Percentiles rank a stretch among this genome's conserved stretches.
Evolutionary conservation across 1,284 basidiomycete species (phyloP).

Genomic region (Austroboletus niveus): DNA sequence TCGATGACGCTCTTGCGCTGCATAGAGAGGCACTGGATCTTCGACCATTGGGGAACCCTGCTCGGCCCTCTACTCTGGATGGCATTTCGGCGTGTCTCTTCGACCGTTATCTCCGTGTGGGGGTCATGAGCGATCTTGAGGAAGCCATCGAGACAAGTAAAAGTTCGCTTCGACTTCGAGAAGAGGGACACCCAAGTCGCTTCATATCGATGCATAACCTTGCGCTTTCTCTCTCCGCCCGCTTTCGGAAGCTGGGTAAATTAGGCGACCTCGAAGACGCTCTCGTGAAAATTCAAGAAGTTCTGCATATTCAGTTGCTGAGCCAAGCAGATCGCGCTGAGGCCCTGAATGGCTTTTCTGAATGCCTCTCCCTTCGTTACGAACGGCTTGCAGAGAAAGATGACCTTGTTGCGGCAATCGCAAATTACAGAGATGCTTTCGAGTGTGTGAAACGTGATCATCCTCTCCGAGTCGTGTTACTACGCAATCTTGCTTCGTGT

Average conservation of each 20-base stretch:
- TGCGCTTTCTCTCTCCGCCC: not conserved
- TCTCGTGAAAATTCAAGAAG: not conserved
- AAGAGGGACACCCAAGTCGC: not conserved
- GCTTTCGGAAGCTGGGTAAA: not conserved
- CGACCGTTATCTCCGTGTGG: not conserved
- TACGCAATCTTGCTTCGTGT: not conserved
- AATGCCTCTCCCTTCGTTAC: not conserved
- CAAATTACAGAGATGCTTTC: not conserved
- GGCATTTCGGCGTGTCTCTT: not conserved
- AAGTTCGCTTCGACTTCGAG: not conserved
- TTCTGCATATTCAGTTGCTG: not conserved
- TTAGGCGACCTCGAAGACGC: conserved; percentile 1
- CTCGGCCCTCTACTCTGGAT: not conserved
- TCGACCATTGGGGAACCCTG: not conserved
- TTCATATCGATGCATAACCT: conserved; percentile 2
- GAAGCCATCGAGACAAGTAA: not conserved
- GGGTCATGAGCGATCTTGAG: not conserved
- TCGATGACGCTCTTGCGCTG: not conserved
- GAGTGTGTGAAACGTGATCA: not conserved
- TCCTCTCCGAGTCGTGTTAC: not conserved
- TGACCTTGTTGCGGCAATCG: conserved; percentile 1
- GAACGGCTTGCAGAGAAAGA: not conserved
- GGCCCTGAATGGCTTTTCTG: not conserved
- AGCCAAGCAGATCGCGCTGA: not conserved
- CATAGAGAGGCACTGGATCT: not conserved